Evolutionary conservation across 768 basidiomycete species (phyloP).

Genomic region (Lactarius sp.): DNA sequence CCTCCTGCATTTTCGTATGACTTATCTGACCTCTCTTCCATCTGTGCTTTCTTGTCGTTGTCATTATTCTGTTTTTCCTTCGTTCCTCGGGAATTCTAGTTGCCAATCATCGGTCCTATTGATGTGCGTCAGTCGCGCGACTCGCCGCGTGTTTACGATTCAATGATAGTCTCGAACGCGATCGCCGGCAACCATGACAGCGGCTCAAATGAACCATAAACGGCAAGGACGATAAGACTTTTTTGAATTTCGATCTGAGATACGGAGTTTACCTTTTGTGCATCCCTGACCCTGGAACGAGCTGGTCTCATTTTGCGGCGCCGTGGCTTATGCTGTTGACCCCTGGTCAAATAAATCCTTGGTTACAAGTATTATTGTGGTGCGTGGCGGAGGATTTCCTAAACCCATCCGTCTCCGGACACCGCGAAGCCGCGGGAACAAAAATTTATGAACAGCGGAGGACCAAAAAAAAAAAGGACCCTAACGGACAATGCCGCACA

Average conservation of each 20-base stretch:
- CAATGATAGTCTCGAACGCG: slow-evolving; percentile 4
- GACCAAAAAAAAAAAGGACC: background rate
- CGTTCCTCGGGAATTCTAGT: slow-evolving; percentile 19
- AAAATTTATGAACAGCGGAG: background rate
- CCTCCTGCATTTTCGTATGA: slow-evolving; percentile 30
- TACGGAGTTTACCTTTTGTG: slow-evolving; percentile 9
- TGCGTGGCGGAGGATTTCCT: background rate
- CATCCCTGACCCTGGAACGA: background rate
- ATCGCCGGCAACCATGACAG: slow-evolving; percentile 6
- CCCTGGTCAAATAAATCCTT: background rate
- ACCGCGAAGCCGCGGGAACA: slow-evolving; percentile 5
- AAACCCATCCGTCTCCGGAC: background rate
- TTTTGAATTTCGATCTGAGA: slow-evolving; percentile 12
- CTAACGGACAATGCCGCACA: background rate
- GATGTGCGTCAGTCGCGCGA: slow-evolving; percentile 9
- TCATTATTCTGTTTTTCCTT: slow-evolving; percentile 15
- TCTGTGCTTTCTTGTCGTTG: slow-evolving; percentile 21
- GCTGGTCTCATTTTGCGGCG: too few species aligned
- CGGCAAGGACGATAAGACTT: slow-evolving; percentile 6
- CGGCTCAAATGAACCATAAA: background rate
- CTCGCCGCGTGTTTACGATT: background rate
- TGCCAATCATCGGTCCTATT: slow-evolving; percentile 17
- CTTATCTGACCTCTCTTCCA: slow-evolving; percentile 26
- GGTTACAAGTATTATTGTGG: background rate
- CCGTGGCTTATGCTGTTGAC: background rate